Conservation (phyloP, 345 rosid species). For the Alliaria petiolata region DNA sequence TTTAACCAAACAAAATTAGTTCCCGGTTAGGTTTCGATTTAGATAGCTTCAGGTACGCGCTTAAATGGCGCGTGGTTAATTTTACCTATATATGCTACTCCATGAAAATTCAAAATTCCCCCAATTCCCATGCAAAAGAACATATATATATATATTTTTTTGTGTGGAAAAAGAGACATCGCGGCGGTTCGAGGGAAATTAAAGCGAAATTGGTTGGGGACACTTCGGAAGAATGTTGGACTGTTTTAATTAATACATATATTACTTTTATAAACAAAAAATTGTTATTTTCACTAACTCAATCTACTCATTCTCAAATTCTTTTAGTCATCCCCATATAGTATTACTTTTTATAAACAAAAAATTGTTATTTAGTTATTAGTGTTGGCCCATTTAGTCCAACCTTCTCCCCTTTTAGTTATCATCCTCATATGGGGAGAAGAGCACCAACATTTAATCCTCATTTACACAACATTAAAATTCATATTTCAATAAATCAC, state of each 20-base stretch:
- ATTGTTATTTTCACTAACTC: neutral
- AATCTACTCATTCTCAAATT: neutral
- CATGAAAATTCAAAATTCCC: neutral
- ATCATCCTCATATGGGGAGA: too few relatives aligned
- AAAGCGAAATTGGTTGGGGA: conserved; percentile 32
- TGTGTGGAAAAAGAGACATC: conserved; percentile 19
- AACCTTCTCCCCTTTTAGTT: conserved; percentile 13
- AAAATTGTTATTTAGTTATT: neutral
- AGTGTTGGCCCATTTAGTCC: conserved; percentile 20
- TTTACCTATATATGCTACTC: neutral
- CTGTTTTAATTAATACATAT: conserved; percentile 3
- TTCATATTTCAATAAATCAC: too few relatives aligned
- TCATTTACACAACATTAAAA: too few relatives aligned
- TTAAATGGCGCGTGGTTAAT: neutral
- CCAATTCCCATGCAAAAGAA: conserved; percentile 21
- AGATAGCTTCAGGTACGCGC: neutral
- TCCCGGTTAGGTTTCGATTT: neutral
- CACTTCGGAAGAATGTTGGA: conserved; percentile 33
- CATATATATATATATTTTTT: neutral
- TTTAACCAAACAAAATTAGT: neutral
- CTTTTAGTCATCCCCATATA: neutral
- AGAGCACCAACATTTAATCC: too few relatives aligned
- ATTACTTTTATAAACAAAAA: neutral
- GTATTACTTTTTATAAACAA: too few relatives aligned
- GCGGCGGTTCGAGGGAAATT: conserved; percentile 39